Base-by-base conservation (phyloP, 495 filamentous ascomycete genomes). In the Podospora sp. region DNA sequence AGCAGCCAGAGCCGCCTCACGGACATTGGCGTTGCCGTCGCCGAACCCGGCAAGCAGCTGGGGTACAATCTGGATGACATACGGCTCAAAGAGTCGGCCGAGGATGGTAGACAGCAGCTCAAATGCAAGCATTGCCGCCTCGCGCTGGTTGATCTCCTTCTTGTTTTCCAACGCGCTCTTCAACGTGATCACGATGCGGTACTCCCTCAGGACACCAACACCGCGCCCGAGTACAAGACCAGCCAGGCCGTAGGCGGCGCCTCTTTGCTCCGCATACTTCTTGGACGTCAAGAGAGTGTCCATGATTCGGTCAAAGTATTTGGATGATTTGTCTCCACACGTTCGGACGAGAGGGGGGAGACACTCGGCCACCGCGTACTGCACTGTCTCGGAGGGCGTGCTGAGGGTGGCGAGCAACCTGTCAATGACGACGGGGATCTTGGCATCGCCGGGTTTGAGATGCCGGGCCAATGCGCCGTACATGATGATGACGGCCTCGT, bases 371-470 rank as follows among this genome's bases (percentile, higher is more conserved):
- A 97, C 92, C 24, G 95, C 95, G 72, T 95, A 97, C 76, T 99
- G 95, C 3, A 99, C 95, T 9, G 91, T 90, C 75, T 99, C 95
- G 3, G 94, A 97, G n/a, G 95, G 95, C 9, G 94, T 98, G 72
- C 90, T 92, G 27, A 99, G 83, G 6, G 96, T 96, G 24, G 85
- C 87, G 36, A 98, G 85, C 20, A 99, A 82, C 64, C 92, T 87
- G 66, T 92, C 88, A 33, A 98, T 87, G 57, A 97, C 94, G 12
- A 89, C 87, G 8, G 92, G 92, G 51, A 98, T 84, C 65, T 95
- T 92, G 61, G 86, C 78, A 74, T 99, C 95, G 7, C 93, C 92
- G 2, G 88, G 80, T 67, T 90, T 89, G 51, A 99, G 81, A 82
- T 99, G 95, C 27, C 91, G 85, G 14, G 93, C 95, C 16, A 99